Base-by-base conservation (phyloP, 164 flowering plant genomes). In the Paratinospora sagittata region DNA sequence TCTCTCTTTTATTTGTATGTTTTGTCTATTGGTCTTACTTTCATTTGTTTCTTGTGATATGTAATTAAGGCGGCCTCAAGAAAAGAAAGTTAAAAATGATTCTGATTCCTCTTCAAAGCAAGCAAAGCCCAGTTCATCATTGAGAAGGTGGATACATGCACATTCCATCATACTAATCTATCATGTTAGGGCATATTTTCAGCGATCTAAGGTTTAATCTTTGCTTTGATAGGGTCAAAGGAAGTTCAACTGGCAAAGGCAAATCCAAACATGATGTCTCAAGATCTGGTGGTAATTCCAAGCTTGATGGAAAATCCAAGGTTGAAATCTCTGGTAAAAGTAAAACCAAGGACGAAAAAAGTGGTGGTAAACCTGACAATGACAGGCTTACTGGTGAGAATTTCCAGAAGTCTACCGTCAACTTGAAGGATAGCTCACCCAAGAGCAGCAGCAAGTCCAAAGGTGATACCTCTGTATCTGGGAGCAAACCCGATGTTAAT, bases 21-120 rank as follows among this genome's bases (percentile, higher is more conserved):
- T 52, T 52, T 52, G 58, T 52, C n/a, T 14, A 12, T 12, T 52
- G 58, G 58, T 52, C 58, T 52, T 19, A 52, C 58, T 52, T 52
- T 66, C 7, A 27, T 36, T n/a, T n/a, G n/a, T n/a, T n/a, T 34
- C 55, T 10, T 43, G 6, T 82, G 70, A 2, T 12, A 6, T 21
- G 0, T 12, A 27, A 52, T 52, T 52, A 3, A 49, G 19, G 41
- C 90, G 93, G 84, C 84, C 77, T 6, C 79, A 14, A 63, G 82
- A 75, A 81, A 88, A 86, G 82, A 91, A 80, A 78, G 76, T 71
- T 8, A 88, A 83, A 67, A 71, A 58, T 27, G 76, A 45, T 74
- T 24, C 81, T 41, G 86, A 75, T 65, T 66, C 76, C 1, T 33
- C 78, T 41, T 19, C 61, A 9, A 84, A 83, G 80, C 80, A 74